Evolutionary conservation across 2,329 filamentous ascomycete genomes (phyloP), one percentile per base, ranked within the genome.

Genomic region (Hypoxylon sp.): DNA sequence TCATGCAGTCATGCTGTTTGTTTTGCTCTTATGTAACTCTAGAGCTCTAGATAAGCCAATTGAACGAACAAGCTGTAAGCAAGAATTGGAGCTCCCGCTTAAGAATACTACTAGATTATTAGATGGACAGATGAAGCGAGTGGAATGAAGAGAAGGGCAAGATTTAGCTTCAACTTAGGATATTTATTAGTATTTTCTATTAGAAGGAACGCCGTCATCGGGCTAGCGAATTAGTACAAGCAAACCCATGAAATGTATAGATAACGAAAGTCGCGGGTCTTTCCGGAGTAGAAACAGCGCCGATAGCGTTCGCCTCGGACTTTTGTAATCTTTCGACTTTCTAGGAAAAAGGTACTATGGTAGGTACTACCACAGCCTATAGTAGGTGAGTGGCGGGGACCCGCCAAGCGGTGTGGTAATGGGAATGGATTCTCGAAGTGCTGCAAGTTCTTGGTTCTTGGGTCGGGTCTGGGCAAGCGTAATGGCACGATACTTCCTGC

Each of bases 251-350:
- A 32, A 21, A 30, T 25, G 48, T 45, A 57, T 11, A 70, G 68
- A 70, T 70, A 70, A 70, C 57, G 56, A 62, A 65, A 55, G 50
- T 32, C 30, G 51, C 65, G 68, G 68, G 64, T 60, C 62, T 70
- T 70, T 68, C 32, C 65, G 68, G 68, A 49, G 30, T 57, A 55
- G 49, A 57, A n/a, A 32, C 32, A 17, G 45, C 30, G 58, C 65
- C 68, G 68, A 70, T 68, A 70, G 45, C 68, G 68, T 68, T 64
- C 53, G 32, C 55, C 50, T 67, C 65, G 65, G 68, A 65, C 61
- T 63, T 67, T 70, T 60, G 41, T 59, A 34, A n/a, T 63, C 30
- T 38, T 56, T 59, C 19, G 49, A 46, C 14, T 46, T 52, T 49
- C 28, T 30, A 43, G 45, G 43, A 2, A 55, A 13, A 21, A 43